phyloP scores from a whole-genome alignment of 2,329 filamentous ascomycete genomes.

The Pseudogymnoascus sp. region DNA sequence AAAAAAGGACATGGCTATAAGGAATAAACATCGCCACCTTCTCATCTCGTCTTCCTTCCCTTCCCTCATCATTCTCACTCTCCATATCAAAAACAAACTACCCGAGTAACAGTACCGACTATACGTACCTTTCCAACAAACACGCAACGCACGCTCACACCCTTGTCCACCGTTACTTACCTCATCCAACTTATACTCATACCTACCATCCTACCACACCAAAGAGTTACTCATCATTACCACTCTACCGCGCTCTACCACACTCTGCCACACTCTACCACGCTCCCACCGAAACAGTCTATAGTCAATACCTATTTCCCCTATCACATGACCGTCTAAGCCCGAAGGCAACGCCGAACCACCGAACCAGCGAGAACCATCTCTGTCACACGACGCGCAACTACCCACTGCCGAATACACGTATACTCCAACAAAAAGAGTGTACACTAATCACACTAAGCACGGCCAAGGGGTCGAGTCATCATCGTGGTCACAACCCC shows the following conservation, averaged over 20 bases:
- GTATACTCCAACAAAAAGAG: not conserved
- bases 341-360: not conserved
- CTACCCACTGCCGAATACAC: not conserved
- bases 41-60: not conserved
- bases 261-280: no score
- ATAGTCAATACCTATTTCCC: not conserved
- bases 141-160: not conserved
- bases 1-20: not conserved
- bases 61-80: not conserved
- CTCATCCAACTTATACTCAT: not conserved
- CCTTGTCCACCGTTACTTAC: not conserved
- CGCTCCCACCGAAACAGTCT: not conserved
- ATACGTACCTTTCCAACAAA: not conserved
- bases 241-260: not conserved
- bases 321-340: slow-evolving; percentile 1
- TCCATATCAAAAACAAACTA: no score
- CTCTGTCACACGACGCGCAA: slow-evolving; percentile 1
- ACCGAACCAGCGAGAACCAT: not conserved
- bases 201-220: not conserved
- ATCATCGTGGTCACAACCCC: not conserved
- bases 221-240: not conserved
- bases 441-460: not conserved
- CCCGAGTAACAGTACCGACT: not conserved
- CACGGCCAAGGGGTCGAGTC: slow-evolving; percentile 4
- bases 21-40: not conserved